Base-by-base conservation (phyloP, 768 basidiomycete species). In the Agaricus bisporus region DNA sequence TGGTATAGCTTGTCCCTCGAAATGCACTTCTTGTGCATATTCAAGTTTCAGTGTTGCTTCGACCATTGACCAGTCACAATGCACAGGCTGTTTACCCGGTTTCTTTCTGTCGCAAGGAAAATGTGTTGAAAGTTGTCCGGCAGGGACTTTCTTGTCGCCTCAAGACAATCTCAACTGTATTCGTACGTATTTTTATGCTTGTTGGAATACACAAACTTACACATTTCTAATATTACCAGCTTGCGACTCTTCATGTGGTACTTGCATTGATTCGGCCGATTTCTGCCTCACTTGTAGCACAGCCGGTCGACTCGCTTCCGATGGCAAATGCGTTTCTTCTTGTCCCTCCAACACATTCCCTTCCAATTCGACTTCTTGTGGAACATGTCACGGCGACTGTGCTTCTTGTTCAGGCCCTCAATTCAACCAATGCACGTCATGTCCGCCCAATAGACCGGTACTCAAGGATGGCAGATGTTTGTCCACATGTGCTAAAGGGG, bases 331-430 rank as follows among this genome's bases (percentile, higher is more conserved):
- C 62, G 80, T 88, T 43, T 70, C 79, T 15, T 77, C 81, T 5
- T 95, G 91, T 62, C 89, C 92, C 0, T 76, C 83, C 37, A 81
- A 80, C 55, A 80, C 83, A 1, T 86, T 92, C 69, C 69, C 74
- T 49, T 78, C 86, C 10, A 38, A 35, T 17, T 75, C 81, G 28
- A 80, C 82, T 20, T 68, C 79, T 25, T 95, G 92, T 70, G 63
- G 82, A 51, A 60, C 83, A 5, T 95, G 93, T 66, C 91, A 95
- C 56, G 82, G 90, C 0, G 93, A 95, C 63, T 95, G 92, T 62
- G 81, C 80, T 14, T 83, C 86, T 1, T 95, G 93, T 68, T 81
- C 82, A 20, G 91, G 90, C n/a, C 61, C 78, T 18, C 79, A 82
- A 0, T 90, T 90, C 70, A 82, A 81, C 63, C 85, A 92, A 63